These are phyloP conservation scores for Taphrina betulina DNA, from an alignment of 1,139 yeast genomes.

Conservation along the genomic window DNA sequence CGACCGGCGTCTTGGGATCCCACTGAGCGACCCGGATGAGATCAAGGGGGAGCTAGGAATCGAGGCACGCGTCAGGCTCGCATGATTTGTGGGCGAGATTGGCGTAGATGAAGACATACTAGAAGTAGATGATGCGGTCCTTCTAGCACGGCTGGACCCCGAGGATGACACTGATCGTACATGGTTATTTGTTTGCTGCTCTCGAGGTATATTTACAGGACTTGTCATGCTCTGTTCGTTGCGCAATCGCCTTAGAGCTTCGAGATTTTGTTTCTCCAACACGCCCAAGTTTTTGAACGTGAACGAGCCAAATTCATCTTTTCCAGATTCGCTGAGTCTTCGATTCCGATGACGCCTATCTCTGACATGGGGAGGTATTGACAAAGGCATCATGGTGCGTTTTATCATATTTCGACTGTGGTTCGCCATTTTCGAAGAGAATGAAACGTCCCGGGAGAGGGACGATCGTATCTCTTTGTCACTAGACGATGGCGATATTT, in stretches of 20 bases:
- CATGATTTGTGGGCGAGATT: conserved; percentile 36
- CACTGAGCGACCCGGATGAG: not conserved
- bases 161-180: conserved; percentile 36
- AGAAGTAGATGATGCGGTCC: conserved; percentile 35
- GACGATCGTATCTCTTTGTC: conserved; percentile 7
- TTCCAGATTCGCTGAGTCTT: conserved; percentile 59
- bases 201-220: conserved; percentile 9
- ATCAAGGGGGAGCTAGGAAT: conserved; percentile 37
- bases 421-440: conserved; percentile 15
- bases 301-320: conserved; percentile 86
- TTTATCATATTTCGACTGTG: conserved; percentile 5
- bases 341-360: conserved; percentile 61
- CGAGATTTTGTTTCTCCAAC: conserved; percentile 89
- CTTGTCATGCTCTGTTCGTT: conserved; percentile 60
- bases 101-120: conserved; percentile 35
- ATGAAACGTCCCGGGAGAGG: not conserved
- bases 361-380: conserved; percentile 57
- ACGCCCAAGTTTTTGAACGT: conserved; percentile 85
- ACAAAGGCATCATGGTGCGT: conserved; percentile 46
- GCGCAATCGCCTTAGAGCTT: conserved; percentile 80
- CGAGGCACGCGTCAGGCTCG: conserved; percentile 23
- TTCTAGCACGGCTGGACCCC: conserved; percentile 33
- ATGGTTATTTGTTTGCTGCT: conserved; percentile 32
- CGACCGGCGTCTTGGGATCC: no score
- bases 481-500: conserved; percentile 12